Evolutionary conservation across 371 early-diverging fungal species (phyloP).

Genomic region (Rhizoclosmatium hyalinum): DNA sequence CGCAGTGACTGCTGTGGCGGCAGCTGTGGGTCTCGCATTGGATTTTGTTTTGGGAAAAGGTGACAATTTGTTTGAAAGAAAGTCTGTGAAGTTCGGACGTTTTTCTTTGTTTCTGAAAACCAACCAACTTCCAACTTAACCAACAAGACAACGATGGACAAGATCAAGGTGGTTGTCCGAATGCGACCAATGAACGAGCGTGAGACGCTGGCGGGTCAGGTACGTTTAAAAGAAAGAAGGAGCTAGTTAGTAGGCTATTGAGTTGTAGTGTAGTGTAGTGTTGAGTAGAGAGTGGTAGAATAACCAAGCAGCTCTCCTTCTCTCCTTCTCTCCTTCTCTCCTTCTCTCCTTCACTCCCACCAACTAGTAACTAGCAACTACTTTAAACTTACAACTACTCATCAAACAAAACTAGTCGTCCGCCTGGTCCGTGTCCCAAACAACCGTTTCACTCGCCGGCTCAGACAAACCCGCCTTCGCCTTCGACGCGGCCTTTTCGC

Average conservation of each 20-base stretch:
- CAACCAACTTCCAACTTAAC: not conserved
- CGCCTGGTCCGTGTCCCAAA: not conserved
- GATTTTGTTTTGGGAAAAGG: not conserved
- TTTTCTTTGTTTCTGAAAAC: constrained; percentile 3
- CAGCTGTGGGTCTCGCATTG: not conserved
- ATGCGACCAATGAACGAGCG: constrained; percentile 45
- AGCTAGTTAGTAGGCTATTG: too few relatives aligned
- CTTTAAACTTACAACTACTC: too few relatives aligned
- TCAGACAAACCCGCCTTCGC: constrained; percentile 21
- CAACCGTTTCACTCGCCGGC: too few relatives aligned
- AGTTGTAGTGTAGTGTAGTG: too few relatives aligned
- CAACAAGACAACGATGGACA: constrained; percentile 6
- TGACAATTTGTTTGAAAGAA: too few relatives aligned
- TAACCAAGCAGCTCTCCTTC: too few relatives aligned
- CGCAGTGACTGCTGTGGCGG: not conserved
- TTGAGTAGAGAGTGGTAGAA: too few relatives aligned
- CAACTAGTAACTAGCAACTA: too few relatives aligned
- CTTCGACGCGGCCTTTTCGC: constrained; percentile 33
- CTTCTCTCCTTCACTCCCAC: too few relatives aligned
- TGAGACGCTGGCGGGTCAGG: constrained; percentile 27
- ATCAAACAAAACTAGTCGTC: not conserved
- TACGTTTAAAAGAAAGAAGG: too few relatives aligned
- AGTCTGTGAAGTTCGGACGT: not conserved
- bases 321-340: too few relatives aligned
- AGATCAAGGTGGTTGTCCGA: constrained; percentile 45